Percentiles rank a stretch among this genome's conserved stretches.
Conservation (phyloP, 345 rosid species). For the Abelmoschus esculentus region DNA sequence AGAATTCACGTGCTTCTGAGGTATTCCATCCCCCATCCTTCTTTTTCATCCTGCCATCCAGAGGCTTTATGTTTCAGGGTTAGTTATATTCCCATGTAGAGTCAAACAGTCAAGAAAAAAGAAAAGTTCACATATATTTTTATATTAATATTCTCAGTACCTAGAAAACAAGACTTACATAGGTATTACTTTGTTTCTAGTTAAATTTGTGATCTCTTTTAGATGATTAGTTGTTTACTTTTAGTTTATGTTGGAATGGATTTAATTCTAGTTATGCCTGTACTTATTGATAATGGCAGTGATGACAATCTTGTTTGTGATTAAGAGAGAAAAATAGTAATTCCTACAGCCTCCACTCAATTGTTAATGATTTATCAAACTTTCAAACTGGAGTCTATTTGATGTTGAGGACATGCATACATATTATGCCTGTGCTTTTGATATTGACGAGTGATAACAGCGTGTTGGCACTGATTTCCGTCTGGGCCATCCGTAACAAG, state of each 20-base stretch:
- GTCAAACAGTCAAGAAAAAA: neutral
- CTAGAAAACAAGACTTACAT: neutral
- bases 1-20: conserved; percentile 33
- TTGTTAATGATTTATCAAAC: neutral
- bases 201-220: neutral
- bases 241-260: neutral
- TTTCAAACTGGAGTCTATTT: neutral
- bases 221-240: neutral
- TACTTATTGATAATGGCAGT: neutral
- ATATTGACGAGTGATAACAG: neutral
- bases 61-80: neutral
- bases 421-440: neutral
- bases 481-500: too few relatives aligned
- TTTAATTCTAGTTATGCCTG: neutral
- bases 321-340: neutral
- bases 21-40: neutral
- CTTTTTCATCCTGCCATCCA: neutral
- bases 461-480: too few relatives aligned
- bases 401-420: too few relatives aligned
- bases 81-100: neutral
- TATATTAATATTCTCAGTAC: neutral
- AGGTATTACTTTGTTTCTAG: neutral
- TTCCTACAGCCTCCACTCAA: neutral
- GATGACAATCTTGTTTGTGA: neutral
- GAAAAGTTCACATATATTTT: neutral